phyloP scores from a whole-genome alignment of 2,329 filamentous ascomycete species.

The Simplicillium sp. region DNA sequence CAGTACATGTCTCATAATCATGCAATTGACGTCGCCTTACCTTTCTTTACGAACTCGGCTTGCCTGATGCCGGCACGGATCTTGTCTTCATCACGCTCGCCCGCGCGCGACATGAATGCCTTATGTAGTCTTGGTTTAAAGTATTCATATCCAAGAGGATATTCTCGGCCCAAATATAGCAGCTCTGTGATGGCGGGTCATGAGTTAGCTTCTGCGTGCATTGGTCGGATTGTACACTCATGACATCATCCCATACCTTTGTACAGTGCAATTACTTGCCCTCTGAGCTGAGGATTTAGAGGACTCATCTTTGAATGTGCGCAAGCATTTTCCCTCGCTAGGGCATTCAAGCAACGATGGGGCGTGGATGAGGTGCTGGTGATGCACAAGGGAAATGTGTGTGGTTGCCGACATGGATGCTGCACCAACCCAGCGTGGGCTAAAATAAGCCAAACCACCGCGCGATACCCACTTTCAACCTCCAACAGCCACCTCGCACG shows the following conservation, averaged over 20 bases:
- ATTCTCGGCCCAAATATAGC: constrained; percentile 74
- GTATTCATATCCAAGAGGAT: constrained; percentile 74
- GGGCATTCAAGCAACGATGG: background rate
- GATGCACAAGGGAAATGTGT: background rate
- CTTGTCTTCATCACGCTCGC: constrained; percentile 59
- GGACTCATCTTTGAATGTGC: constrained; percentile 11
- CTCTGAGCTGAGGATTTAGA: constrained; percentile 51
- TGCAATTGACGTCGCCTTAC: constrained; percentile 29
- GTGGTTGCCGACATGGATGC: background rate
- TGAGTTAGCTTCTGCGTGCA: background rate
- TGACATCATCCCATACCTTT: constrained; percentile 50
- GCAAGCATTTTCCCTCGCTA: background rate
- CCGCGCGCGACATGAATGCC: constrained; percentile 71
- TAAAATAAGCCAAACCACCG: too few relatives aligned
- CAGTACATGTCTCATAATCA: background rate
- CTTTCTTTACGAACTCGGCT: constrained; percentile 87
- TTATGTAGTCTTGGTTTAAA: constrained; percentile 74
- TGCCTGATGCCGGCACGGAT: constrained; percentile 68
- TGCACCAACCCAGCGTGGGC: background rate
- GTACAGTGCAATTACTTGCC: constrained; percentile 77
- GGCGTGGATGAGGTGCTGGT: background rate
- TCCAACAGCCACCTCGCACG: background rate
- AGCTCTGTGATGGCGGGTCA: constrained; percentile 51
- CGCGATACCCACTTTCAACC: background rate
- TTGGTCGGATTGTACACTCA: background rate